These are phyloP conservation scores for Glycine latifolia DNA, from an alignment of 306 rosid species.

Conservation along the genomic window DNA sequence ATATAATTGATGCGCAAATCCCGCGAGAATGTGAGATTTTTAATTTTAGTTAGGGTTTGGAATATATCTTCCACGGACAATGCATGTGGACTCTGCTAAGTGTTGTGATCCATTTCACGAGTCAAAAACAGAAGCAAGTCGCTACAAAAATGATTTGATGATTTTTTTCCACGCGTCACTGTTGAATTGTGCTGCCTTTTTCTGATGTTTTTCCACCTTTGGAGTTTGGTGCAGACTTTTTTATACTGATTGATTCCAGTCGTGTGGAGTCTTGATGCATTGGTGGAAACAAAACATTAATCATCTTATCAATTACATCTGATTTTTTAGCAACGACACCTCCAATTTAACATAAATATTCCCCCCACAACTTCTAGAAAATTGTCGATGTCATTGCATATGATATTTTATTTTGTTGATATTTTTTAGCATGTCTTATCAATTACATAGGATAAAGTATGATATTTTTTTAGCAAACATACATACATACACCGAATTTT, in stretches of 20 bases:
- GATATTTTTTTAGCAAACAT: too few relatives aligned
- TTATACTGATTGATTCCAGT: neutral
- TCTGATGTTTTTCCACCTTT: neutral
- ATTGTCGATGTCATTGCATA: neutral
- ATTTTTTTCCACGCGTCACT: neutral
- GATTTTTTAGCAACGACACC: neutral
- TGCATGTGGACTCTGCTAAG: neutral
- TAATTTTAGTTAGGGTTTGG: neutral
- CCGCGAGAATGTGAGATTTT: constrained; percentile 10
- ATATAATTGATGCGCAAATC: neutral
- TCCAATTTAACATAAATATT: neutral
- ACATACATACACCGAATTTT: too few relatives aligned
- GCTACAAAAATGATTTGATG: neutral
- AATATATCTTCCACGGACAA: neutral
- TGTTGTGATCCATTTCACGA: neutral
- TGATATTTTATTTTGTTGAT: neutral
- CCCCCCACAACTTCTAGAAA: neutral
- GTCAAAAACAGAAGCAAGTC: neutral
- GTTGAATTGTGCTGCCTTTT: neutral
- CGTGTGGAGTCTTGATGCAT: neutral
- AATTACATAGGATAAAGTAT: too few relatives aligned
- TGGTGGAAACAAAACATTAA: neutral
- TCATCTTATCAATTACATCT: neutral
- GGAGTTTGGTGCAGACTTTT: constrained; percentile 20
- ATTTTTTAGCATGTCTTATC: too few relatives aligned